Conservation (phyloP, 2,329 filamentous ascomycete species). For the Pseudocercospora pini-densiflorae region DNA sequence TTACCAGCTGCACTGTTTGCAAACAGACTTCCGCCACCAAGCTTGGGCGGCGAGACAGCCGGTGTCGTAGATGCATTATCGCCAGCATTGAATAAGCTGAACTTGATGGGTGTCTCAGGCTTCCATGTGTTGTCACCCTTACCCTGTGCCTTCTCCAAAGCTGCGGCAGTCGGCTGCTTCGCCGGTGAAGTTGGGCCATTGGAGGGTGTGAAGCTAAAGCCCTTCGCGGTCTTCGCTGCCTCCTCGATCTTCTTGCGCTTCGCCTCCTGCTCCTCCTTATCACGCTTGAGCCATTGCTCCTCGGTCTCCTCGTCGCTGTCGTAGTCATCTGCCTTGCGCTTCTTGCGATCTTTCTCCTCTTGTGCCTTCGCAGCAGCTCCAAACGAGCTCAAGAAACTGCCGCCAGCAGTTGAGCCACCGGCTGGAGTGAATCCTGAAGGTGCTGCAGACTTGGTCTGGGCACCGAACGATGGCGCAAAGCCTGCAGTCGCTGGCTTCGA, state of each 20-base stretch:
- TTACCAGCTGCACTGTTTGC: background rate
- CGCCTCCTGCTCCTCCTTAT: constrained; percentile 51
- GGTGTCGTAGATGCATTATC: constrained; percentile 31
- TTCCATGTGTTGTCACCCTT: constrained; percentile 54
- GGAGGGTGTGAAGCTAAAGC: constrained; percentile 30
- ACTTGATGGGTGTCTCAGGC: constrained; percentile 53
- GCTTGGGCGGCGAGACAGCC: constrained; percentile 26
- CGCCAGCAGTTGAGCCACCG: constrained; percentile 36
- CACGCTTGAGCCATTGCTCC: constrained; percentile 52
- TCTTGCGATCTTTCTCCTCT: constrained; percentile 50
- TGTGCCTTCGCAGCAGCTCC: constrained; percentile 44
- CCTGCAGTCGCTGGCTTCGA: constrained; percentile 29
- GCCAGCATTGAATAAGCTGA: constrained; percentile 37
- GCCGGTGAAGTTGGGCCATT: constrained; percentile 6
- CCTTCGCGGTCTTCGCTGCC: constrained; percentile 38
- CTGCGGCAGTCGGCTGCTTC: constrained; percentile 23
- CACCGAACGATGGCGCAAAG: constrained; percentile 48
- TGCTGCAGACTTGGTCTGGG: constrained; percentile 40
- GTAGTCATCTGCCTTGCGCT: constrained; percentile 56
- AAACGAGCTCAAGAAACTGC: constrained; percentile 51
- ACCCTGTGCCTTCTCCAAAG: constrained; percentile 30
- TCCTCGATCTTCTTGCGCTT: constrained; percentile 50
- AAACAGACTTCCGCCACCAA: constrained; percentile 12
- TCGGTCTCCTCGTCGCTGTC: constrained; percentile 59
- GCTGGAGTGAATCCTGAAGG: constrained; percentile 18